Evolutionary conservation across 208 protist genomes (phyloP), one percentile per base, ranked within the genome.

Genomic region (Trypanosoma melophagium): DNA sequence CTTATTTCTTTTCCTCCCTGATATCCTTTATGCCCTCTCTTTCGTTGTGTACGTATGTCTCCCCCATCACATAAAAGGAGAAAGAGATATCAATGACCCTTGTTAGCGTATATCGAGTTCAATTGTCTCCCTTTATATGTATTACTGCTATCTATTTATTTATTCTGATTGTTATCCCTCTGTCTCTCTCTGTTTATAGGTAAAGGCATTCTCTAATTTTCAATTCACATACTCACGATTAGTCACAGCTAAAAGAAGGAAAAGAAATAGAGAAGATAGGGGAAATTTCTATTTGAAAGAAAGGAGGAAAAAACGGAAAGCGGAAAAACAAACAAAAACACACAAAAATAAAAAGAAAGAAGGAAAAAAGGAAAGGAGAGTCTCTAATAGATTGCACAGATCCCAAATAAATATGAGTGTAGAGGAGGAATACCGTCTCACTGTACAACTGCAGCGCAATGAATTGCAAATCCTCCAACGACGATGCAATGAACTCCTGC

Each of bases 401-500:
- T n/a, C n/a, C n/a, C n/a, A n/a, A n/a, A n/a, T n/a, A 74, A 45
- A 21, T 51, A 13, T 86, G 80, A 76, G 76, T 58, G 75, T 67
- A 25, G 84, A 83, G 35, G 63, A 89, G 60, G 84, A 95, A 77
- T 80, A 90, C 60, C 79, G 86, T n/a, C 51, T 76, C 35, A 45
- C 87, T 0, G 63, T 93, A 45, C 65, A 81, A 19, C 56, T 62
- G 8, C 89, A 92, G 62, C 84, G 89, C 8, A 73, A 87, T 25
- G 84, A 95, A 66, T 81, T 90, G 49, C 77, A 87, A 60, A 65
- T 60, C 21, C 69, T 92, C 51, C 89, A 89, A 49, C 75, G 79
- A 14, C 82, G 79, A 10, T 90, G 83, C 62, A 70, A 55, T 21
- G 86, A 92, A 16, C 77, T 95, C 9, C 58, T 90, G 60, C 80